Base-by-base conservation (phyloP, 176 grass and related monocot species). In the Saccharum officinarum region DNA sequence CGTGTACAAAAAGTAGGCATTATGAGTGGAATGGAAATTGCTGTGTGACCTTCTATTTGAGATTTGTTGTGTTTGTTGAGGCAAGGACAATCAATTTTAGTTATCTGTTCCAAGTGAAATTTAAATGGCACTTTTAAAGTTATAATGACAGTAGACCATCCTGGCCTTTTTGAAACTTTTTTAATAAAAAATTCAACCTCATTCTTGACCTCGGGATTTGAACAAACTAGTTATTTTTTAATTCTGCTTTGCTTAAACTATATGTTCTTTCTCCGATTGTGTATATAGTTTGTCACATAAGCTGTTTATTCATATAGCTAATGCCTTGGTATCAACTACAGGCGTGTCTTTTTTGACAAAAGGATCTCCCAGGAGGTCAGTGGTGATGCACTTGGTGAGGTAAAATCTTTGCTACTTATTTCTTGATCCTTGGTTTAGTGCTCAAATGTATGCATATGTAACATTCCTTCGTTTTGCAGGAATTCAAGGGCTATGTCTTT, bases 401-500 rank as follows among this genome's bases (percentile, higher is more conserved):
- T 97, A 91, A 49, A 82, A 36, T 3, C 60, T 54, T 2, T 38
- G 12, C 4, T 42, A 7, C 30, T 39, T 73, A 34, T 34, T 34
- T 34, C 17, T 38, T 83, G 5, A 36, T 55, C 6, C 33, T n/a
- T n/a, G n/a, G n/a, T n/a, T n/a, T n/a, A n/a, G n/a, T n/a, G n/a
- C n/a, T n/a, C n/a, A n/a, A n/a, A n/a, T n/a, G n/a, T n/a, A n/a
- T n/a, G n/a, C n/a, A n/a, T n/a, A n/a, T n/a, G n/a, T n/a, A n/a
- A n/a, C n/a, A n/a, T n/a, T n/a, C n/a, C n/a, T n/a, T n/a, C n/a
- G n/a, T n/a, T n/a, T n/a, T 71, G 46, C 78, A 97, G 94, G 95
- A 97, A 44, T 97, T 97, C 69, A 92, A 86, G 81, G 95, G 92
- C 3, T 97, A 97, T 16, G 81, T 97, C 15, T 97, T 97, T 81